Percentiles rank a stretch among this genome's conserved stretches.
Conservation (phyloP, 139 green algal species). For the Raphidocelis subcapitata region DNA sequence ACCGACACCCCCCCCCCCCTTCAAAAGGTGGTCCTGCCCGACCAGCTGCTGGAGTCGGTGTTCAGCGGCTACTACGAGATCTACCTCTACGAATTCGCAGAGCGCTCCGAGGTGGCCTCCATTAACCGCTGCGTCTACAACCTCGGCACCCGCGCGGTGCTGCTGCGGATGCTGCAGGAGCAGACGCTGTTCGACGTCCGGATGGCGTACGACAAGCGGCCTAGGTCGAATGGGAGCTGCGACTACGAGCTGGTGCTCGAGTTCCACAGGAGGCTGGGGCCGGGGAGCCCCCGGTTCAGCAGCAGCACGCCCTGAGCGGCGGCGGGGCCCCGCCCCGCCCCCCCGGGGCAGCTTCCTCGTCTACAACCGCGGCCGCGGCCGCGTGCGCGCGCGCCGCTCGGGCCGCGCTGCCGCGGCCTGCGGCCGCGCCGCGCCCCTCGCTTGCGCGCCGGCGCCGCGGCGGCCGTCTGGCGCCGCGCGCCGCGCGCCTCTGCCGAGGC, state of each 20-base stretch:
- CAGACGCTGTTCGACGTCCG: conserved; percentile 32
- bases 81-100: conserved; percentile 30
- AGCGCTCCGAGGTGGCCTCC: conserved; percentile 1
- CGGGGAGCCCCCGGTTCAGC: conserved; percentile 3
- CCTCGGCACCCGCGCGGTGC: conserved; percentile 28
- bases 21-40: conserved; percentile 18
- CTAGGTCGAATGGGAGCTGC: not conserved
- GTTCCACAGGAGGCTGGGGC: conserved; percentile 14
- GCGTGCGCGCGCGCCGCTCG: too few relatives aligned
- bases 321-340: too few relatives aligned
- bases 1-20: too few relatives aligned
- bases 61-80: conserved; percentile 37
- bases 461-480: too few relatives aligned
- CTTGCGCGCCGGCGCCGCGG: too few relatives aligned
- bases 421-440: too few relatives aligned
- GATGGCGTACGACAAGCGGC: conserved; percentile 29
- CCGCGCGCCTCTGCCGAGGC: too few relatives aligned
- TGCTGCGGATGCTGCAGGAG: conserved; percentile 32
- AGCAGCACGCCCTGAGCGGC: too few relatives aligned
- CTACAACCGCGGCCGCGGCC: too few relatives aligned
- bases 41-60: conserved; percentile 24
- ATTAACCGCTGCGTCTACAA: conserved; percentile 30
- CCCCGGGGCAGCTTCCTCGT: too few relatives aligned
- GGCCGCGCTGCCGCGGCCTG: too few relatives aligned
- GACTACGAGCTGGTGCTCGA: conserved; percentile 32